Base-by-base conservation (phyloP, 495 filamentous ascomycete species). In the Parathielavia appendiculata region DNA sequence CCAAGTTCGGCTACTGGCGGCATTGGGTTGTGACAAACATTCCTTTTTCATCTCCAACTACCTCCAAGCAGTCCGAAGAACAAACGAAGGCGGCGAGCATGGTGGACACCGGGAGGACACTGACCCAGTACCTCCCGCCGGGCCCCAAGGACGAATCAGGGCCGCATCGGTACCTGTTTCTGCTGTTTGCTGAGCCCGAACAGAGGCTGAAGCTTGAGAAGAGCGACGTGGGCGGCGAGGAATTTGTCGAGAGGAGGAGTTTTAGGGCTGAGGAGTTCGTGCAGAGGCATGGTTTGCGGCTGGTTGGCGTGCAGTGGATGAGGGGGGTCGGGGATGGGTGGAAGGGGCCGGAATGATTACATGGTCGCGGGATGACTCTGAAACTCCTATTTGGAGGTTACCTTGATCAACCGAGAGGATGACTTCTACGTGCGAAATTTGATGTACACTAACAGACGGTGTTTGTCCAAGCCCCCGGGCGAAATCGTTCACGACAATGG, bases 251-350 rank as follows among this genome's bases (percentile, higher is more conserved):
- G 19, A 54, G 51, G 39, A 0, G 51, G 23, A 54, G 51, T 34
- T 54, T 54, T 9, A 4, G 51, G 51, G 38, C 23, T 0, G 51
- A 44, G 14, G 51, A 26, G 36, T 54, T 54, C 14, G 39, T 54
- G 13, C 4, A 19, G 39, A 39, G 51, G 38, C 23, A 43, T 43
- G 51, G 51, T 8, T 9, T 54, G 51, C 20, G 38, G 38, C 12
- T 54, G 51, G 51, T 44, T 4, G 51, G 22, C 10, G 51, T 54
- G 39, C 38, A 54, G 51, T 54, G 51, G 51, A 54, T 54, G 51
- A 30, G 36, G 51, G 51, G 51, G 20, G 51, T 30, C 6, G 26
- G 26, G 26, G 26, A 30, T 30, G 26, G 26, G 26, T 30, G 6
- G 26, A 30, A 30, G 26, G 26, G 26, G 26, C 3, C 2, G 26